Base-by-base conservation (phyloP, 2,329 filamentous ascomycete species). In the Botrytis elliptica region DNA sequence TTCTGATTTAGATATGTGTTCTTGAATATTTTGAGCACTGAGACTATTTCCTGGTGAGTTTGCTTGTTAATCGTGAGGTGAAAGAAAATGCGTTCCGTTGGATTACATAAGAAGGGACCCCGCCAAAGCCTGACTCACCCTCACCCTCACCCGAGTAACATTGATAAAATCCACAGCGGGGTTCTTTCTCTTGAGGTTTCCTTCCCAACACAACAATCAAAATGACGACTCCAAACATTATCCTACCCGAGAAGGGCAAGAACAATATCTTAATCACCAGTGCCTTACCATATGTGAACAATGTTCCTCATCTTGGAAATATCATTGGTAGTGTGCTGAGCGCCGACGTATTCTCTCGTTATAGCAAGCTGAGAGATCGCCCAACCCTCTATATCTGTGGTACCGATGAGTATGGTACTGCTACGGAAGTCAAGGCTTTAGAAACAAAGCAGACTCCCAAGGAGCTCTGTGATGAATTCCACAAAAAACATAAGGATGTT, bases 401-500 rank as follows among this genome's bases (percentile, higher is more conserved):
- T 73, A 93, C 91, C 70, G 95, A 98, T 85, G 93, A 98, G 84
- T 98, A 98, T 83, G 95, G 95, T 74, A 98, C 95, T 20, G 95
- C 95, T 36, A 97, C 95, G 46, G 95, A 98, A 84, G 97, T 95
- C 40, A 97, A 97, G 85, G 95, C 95, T 7, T 89, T 98, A 59
- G 94, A 97, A 82, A 94, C 96, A 82, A 91, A 92, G 22, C 86
- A 94, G 76, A 94, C 91, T 20, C 94, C 95, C 36, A 88, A 92
- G 79, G 88, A 95, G 81, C 89, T 98, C 20, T 98, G 95, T 85
- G 90, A 93, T 83, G 97, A 98, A 85, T 98, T 97, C 86, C 93
- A 97, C 84, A 90, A 90, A 79, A 90, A 97, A 74, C 95, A 98
- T 84, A 90, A 94, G 79, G 93, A 92, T 67, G 92, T 98, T 77